A percentile compares a stretch with the other conserved stretches of the same genome.
Conservation (phyloP, 306 rosid species). For the Cicer pinnatifidum region DNA sequence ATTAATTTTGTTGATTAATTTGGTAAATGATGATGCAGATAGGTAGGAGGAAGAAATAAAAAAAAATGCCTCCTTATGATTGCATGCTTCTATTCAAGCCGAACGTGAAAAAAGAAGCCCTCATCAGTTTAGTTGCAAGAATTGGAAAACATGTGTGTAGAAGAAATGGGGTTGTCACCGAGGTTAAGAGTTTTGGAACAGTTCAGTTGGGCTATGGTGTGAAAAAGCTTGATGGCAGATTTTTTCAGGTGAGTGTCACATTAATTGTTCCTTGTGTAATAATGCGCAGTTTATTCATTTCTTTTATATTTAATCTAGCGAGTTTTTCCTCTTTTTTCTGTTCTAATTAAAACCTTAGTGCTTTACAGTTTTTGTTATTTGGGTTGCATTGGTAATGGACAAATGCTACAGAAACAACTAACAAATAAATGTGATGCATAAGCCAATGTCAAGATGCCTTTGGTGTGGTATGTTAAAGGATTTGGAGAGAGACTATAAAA, state of each 20-base stretch:
- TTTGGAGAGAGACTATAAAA: conserved; percentile 11
- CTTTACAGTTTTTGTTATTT: background rate
- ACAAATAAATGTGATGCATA: background rate
- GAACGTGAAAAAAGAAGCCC: conserved; percentile 53
- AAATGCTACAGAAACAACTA: conserved; percentile 1
- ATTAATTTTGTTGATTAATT: conserved; percentile 1
- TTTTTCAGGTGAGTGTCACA: conserved; percentile 61
- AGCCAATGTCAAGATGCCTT: conserved; percentile 4
- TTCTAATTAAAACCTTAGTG: conserved; percentile 4
- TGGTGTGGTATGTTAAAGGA: conserved; percentile 4
- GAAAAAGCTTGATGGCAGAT: conserved; percentile 87
- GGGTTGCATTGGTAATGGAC: conserved; percentile 19
- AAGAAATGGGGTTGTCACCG: conserved; percentile 81
- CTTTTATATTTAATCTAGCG: background rate
- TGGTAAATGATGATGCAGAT: conserved; percentile 31
- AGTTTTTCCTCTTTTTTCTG: background rate
- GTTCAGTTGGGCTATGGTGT: conserved; percentile 89
- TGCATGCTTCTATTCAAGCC: conserved; percentile 83
- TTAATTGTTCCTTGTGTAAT: background rate
- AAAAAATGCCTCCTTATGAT: conserved; percentile 75
- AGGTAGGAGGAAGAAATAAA: conserved; percentile 12
- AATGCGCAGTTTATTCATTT: background rate
- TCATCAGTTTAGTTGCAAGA: conserved; percentile 63
- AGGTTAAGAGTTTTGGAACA: conserved; percentile 56
- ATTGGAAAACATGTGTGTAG: conserved; percentile 75